phyloP scores from a whole-genome alignment of 805 yeast species.

The Pichia scutulata region DNA sequence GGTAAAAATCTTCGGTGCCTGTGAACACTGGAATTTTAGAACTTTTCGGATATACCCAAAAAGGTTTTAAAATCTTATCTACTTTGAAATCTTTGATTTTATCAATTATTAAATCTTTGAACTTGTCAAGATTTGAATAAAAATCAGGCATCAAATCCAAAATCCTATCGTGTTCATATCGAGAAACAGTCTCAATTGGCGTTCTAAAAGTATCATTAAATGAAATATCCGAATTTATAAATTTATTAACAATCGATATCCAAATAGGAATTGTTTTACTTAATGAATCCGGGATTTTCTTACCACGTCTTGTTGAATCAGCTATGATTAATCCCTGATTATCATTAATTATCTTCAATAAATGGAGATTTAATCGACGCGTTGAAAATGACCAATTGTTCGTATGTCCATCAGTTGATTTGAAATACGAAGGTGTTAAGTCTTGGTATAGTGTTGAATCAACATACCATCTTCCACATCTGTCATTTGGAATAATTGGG shows the following conservation, averaged over 20 bases:
- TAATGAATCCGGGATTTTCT: slow-evolving; percentile 76
- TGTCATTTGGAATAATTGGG: slow-evolving; percentile 63
- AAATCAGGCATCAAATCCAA: slow-evolving; percentile 34
- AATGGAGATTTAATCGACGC: slow-evolving; percentile 67
- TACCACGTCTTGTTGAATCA: slow-evolving; percentile 84
- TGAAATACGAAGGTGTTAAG: slow-evolving; percentile 54
- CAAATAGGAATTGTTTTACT: slow-evolving; percentile 87
- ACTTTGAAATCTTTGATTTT: slow-evolving; percentile 21
- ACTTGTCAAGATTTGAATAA: background rate
- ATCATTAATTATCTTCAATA: slow-evolving; percentile 40
- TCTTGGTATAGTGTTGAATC: slow-evolving; percentile 34
- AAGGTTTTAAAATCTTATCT: slow-evolving; percentile 49
- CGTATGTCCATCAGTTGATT: slow-evolving; percentile 88
- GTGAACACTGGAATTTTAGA: slow-evolving; percentile 7
- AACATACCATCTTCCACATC: slow-evolving; percentile 87
- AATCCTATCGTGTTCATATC: slow-evolving; percentile 50
- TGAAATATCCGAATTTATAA: slow-evolving; percentile 33
- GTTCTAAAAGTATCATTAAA: slow-evolving; percentile 19
- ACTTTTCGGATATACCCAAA: slow-evolving; percentile 60
- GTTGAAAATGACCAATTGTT: slow-evolving; percentile 73
- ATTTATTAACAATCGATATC: slow-evolving; percentile 70
- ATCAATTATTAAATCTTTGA: slow-evolving; percentile 8
- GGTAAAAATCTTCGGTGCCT: slow-evolving; percentile 26
- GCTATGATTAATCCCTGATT: slow-evolving; percentile 51
- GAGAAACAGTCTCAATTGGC: slow-evolving; percentile 47